These are phyloP conservation scores for Petasospora rhodanensis DNA, from an alignment of 1,139 yeast species.

Conservation along the genomic window DNA sequence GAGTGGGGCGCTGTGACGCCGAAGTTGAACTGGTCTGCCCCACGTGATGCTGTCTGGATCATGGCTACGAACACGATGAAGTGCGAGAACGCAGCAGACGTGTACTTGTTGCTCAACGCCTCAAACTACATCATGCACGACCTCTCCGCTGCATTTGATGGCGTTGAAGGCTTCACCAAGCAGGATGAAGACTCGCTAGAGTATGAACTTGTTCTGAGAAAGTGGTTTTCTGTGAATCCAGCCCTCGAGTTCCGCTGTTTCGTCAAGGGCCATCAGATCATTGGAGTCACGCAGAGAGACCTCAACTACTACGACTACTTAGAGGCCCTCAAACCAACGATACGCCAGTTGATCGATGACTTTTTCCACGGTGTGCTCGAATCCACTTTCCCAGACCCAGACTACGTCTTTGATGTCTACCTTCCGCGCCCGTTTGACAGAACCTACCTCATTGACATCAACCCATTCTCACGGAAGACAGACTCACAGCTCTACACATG, in stretches of 20 bases:
- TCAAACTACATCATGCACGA: conserved; percentile 88
- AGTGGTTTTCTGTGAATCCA: conserved; percentile 82
- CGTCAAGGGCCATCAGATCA: conserved; percentile 53
- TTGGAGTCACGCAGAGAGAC: conserved; percentile 84
- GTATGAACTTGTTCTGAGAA: conserved; percentile 67
- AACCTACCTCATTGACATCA: conserved; percentile 73
- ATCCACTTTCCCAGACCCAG: conserved; percentile 47
- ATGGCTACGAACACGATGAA: conserved; percentile 69
- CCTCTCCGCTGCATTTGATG: conserved; percentile 64
- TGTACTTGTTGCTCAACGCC: conserved; percentile 75
- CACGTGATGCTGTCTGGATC: conserved; percentile 93
- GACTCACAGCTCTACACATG: conserved; percentile 78
- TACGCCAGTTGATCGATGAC: conserved; percentile 45
- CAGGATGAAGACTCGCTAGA: conserved; percentile 28
- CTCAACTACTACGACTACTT: conserved; percentile 75
- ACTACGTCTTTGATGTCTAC: conserved; percentile 75
- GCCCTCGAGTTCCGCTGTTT: conserved; percentile 88
- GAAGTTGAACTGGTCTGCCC: conserved; percentile 94
- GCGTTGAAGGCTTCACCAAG: conserved; percentile 21
- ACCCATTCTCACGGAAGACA: conserved; percentile 75
- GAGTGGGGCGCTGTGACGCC: conserved; percentile 69
- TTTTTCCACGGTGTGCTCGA: conserved; percentile 51
- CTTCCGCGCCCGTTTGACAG: conserved; percentile 68
- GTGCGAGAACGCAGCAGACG: conserved; percentile 66
- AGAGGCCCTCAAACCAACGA: conserved; percentile 39